Conservation (phyloP, 2,329 filamentous ascomycete species). For the Colletotrichum karsti region DNA sequence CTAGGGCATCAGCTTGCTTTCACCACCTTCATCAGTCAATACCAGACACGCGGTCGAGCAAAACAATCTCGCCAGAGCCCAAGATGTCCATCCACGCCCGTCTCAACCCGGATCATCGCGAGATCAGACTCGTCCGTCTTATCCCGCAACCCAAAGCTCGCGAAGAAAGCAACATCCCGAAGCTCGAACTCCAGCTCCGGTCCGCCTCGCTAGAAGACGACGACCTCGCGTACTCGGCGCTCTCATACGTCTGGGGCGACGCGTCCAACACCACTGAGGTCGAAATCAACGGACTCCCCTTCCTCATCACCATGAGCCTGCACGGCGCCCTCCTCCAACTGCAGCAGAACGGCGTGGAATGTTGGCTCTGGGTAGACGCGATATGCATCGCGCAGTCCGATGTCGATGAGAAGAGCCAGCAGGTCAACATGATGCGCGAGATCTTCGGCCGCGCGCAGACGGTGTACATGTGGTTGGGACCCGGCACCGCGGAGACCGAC, state of each 20-base stretch:
- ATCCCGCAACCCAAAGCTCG: neutral
- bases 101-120: neutral
- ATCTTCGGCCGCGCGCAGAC: constrained; percentile 28
- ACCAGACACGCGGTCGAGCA: too few relatives aligned
- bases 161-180: neutral
- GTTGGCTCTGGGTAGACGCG: constrained; percentile 33
- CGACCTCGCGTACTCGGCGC: constrained; percentile 21
- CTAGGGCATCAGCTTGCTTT: too few relatives aligned
- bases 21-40: too few relatives aligned
- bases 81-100: neutral
- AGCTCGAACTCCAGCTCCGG: constrained; percentile 22
- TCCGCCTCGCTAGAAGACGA: constrained; percentile 10
- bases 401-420: constrained; percentile 29
- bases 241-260: constrained; percentile 34
- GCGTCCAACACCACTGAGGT: neutral
- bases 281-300: neutral
- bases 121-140: constrained; percentile 31
- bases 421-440: constrained; percentile 30
- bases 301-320: constrained; percentile 4
- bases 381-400: constrained; percentile 33
- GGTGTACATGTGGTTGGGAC: constrained; percentile 33
- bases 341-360: neutral
- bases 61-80: too few relatives aligned
- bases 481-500: neutral
- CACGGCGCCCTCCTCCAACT: constrained; percentile 24